Percentiles rank a stretch among this genome's conserved stretches.
These are phyloP conservation scores for Aechmea fasciata DNA, from an alignment of 176 grass and related monocot genomes.

Conservation along the genomic window DNA sequence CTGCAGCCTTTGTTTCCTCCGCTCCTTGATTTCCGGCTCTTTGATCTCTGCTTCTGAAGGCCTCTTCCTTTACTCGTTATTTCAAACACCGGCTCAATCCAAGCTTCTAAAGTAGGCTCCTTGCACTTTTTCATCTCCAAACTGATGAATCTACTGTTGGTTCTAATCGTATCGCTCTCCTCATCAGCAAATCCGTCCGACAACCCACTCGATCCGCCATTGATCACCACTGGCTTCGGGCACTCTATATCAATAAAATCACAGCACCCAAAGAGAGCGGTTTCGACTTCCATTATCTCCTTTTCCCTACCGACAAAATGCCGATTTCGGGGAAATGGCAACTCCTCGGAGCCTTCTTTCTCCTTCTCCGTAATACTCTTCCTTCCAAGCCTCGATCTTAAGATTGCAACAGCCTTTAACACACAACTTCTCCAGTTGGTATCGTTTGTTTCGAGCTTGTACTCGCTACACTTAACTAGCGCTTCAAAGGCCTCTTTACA, in stretches of 20 bases:
- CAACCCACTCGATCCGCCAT: conserved; percentile 52
- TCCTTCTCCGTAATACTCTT: conserved; percentile 72
- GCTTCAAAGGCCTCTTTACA: conserved; percentile 83
- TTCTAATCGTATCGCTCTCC: conserved; percentile 61
- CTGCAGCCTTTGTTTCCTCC: conserved; percentile 39
- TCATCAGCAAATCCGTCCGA: conserved; percentile 90
- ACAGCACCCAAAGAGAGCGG: conserved; percentile 56
- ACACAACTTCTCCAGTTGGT: conserved; percentile 76
- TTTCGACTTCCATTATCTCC: conserved; percentile 80
- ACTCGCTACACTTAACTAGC: conserved; percentile 71
- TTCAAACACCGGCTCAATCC: conserved; percentile 91
- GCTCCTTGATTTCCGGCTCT: conserved; percentile 64
- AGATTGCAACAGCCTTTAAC: conserved; percentile 38
- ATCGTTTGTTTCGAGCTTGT: conserved; percentile 81
- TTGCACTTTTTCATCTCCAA: conserved; percentile 92
- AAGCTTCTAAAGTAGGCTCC: conserved; percentile 87
- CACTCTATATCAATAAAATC: conserved; percentile 76
- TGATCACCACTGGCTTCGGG: conserved; percentile 30
- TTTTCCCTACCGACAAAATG: conserved; percentile 95
- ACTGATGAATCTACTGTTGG: conserved; percentile 63
- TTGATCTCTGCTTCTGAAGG: conserved; percentile 73
- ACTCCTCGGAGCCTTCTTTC: conserved; percentile 34
- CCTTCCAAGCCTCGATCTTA: conserved; percentile 77
- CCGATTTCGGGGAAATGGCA: conserved; percentile 66
- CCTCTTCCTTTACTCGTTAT: conserved; percentile 59